phyloP scores from a whole-genome alignment of 352 stramenopile genomes.

The Thraustotheca clavata region DNA sequence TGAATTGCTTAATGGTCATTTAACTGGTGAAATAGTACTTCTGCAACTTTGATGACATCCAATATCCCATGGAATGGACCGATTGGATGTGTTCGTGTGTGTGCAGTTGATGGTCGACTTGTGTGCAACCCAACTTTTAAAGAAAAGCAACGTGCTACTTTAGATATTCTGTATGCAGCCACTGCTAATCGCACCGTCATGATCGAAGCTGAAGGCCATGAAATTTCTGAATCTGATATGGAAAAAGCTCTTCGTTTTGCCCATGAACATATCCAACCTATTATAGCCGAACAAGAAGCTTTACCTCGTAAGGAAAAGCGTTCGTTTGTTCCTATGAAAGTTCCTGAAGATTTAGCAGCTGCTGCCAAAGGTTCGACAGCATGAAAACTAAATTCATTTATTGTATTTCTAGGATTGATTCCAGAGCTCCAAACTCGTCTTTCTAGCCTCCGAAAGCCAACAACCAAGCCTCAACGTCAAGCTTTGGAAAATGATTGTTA shows the following conservation, averaged over 20 bases:
- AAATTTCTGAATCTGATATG: constrained; percentile 66
- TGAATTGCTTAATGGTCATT: neutral
- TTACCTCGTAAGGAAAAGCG: constrained; percentile 69
- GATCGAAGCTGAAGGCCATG: constrained; percentile 80
- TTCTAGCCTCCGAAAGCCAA: constrained; percentile 22
- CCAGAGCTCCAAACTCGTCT: constrained; percentile 36
- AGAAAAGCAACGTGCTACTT: constrained; percentile 57
- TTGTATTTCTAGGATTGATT: constrained; percentile 28
- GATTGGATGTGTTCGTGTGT: constrained; percentile 84
- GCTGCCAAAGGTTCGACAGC: constrained; percentile 30
- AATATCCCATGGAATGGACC: constrained; percentile 87
- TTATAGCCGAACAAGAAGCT: constrained; percentile 55
- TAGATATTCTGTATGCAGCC: constrained; percentile 81
- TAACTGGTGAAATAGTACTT: constrained; percentile 40
- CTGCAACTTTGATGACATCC: constrained; percentile 71
- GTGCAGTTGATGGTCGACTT: constrained; percentile 73
- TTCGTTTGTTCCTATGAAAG: constrained; percentile 35
- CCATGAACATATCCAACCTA: constrained; percentile 41
- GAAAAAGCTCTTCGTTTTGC: constrained; percentile 69
- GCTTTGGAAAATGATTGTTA: constrained; percentile 59
- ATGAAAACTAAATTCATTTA: neutral
- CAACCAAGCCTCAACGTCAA: constrained; percentile 53
- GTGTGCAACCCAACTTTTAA: constrained; percentile 87
- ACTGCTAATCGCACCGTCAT: constrained; percentile 72
- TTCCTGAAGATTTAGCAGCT: constrained; percentile 40